A percentile compares a stretch with the other conserved stretches of the same genome.
Evolutionary conservation across 345 rosid genomes (phyloP).

Genomic region (Hirschfeldia incana): DNA sequence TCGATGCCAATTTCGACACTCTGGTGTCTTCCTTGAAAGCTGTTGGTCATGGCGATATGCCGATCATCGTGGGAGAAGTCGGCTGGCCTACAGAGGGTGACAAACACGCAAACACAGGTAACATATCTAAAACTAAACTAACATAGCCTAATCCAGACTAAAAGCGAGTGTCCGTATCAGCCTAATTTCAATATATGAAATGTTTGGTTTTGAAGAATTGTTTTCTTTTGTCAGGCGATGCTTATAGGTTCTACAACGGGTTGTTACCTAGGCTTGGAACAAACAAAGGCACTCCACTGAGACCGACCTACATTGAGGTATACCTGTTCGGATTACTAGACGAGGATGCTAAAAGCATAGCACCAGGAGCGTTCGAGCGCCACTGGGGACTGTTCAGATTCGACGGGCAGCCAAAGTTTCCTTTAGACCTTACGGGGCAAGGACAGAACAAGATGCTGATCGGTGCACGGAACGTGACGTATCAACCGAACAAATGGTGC

Average conservation of each 20-base stretch:
- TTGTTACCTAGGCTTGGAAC: constrained; percentile 63
- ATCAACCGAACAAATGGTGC: constrained; percentile 72
- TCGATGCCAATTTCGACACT: constrained; percentile 87
- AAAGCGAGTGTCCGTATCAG: no score
- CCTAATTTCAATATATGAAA: not conserved
- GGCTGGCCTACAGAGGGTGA: constrained; percentile 38
- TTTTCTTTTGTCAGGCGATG: constrained; percentile 37
- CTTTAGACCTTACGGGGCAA: constrained; percentile 66
- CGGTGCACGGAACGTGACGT: constrained; percentile 59
- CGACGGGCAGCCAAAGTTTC: constrained; percentile 81
- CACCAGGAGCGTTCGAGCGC: constrained; percentile 81
- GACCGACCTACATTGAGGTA: constrained; percentile 61
- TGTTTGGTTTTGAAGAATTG: not conserved
- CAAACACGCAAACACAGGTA: constrained; percentile 53
- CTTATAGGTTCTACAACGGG: constrained; percentile 74
- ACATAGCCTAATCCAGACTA: no score
- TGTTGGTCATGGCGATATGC: constrained; percentile 62
- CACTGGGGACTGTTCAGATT: constrained; percentile 81
- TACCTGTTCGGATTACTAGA: constrained; percentile 71
- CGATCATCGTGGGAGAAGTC: constrained; percentile 38
- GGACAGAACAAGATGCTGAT: constrained; percentile 58
- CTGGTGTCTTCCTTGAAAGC: constrained; percentile 69
- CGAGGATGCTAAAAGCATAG: constrained; percentile 32
- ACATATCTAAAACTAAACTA: not conserved
- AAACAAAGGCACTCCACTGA: constrained; percentile 68